phyloP scores from a whole-genome alignment of 2,329 filamentous ascomycete genomes.

The Ilyonectria mors-panacis region DNA sequence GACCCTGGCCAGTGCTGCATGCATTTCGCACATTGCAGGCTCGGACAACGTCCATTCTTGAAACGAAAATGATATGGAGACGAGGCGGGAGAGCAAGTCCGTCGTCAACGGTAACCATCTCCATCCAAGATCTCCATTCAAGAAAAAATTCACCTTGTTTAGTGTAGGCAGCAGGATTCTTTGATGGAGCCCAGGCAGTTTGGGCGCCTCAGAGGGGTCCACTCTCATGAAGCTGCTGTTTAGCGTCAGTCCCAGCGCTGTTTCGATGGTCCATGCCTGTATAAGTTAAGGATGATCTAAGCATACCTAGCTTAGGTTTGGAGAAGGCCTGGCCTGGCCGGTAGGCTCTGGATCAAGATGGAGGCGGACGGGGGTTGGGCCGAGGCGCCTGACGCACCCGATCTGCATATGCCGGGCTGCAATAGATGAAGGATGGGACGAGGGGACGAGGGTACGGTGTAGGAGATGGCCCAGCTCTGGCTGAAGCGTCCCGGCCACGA shows the following conservation, averaged over 20 bases:
- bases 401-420: constrained; percentile 23
- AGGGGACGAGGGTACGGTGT: background rate
- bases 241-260: constrained; percentile 1
- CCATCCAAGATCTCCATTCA: constrained; percentile 10
- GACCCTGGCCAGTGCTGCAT: constrained; percentile 32
- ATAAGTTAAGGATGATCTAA: background rate
- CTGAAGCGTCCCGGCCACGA: constrained; percentile 20
- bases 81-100: constrained; percentile 31
- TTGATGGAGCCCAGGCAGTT: constrained; percentile 28
- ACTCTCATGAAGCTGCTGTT: constrained; percentile 16
- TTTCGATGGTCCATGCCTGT: constrained; percentile 21
- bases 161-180: constrained; percentile 31
- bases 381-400: constrained; percentile 5
- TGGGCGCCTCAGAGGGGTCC: constrained; percentile 28
- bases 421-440: constrained; percentile 11
- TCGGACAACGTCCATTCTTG: constrained; percentile 35
- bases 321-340: background rate
- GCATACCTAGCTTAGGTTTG: background rate
- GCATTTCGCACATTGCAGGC: constrained; percentile 40
- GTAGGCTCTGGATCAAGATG: constrained; percentile 4
- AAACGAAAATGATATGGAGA: constrained; percentile 18
- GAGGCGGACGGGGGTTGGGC: constrained; percentile 1
- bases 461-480: background rate
- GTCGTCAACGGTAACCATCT: background rate
- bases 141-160: constrained; percentile 12